phyloP scores from a whole-genome alignment of 2,329 filamentous ascomycete species.

The Venturia nashicola region DNA sequence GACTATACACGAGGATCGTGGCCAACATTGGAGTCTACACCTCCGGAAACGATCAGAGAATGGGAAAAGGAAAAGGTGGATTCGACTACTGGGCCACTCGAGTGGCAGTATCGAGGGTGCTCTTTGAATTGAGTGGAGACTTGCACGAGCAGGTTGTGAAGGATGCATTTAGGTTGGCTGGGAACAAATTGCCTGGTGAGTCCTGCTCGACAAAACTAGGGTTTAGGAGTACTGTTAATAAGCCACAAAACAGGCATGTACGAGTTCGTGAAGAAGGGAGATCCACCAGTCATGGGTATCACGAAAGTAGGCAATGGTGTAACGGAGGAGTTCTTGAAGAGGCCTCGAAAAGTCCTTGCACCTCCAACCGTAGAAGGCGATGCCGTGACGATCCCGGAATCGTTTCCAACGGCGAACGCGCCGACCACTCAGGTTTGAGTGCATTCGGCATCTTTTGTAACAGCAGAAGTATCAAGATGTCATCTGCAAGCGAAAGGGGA shows the following conservation, averaged over 20 bases:
- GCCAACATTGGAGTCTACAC: constrained; percentile 94
- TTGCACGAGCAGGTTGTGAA: constrained; percentile 88
- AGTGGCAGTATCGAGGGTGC: constrained; percentile 78
- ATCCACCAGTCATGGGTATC: constrained; percentile 79
- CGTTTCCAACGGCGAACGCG: background rate
- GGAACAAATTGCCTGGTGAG: constrained; percentile 85
- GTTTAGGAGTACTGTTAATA: background rate
- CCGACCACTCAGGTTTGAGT: background rate
- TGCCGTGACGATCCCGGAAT: background rate
- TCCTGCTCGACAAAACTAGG: background rate
- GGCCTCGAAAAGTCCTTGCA: constrained; percentile 41
- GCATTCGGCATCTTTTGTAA: background rate
- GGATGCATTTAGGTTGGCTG: constrained; percentile 88
- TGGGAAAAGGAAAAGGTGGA: constrained; percentile 97
- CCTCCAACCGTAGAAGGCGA: background rate
- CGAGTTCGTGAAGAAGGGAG: constrained; percentile 89
- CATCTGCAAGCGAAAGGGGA: background rate
- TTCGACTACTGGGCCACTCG: constrained; percentile 95
- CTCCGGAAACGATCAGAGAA: constrained; percentile 91
- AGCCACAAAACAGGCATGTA: constrained; percentile 49
- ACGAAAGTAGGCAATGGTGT: constrained; percentile 76
- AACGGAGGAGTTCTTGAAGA: constrained; percentile 72
- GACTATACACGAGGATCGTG: constrained; percentile 78
- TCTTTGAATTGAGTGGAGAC: constrained; percentile 86
- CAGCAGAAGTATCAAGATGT: background rate